These are phyloP conservation scores for Saccharomycopsis schoenii DNA, from an alignment of 805 yeast species.

Conservation along the genomic window DNA sequence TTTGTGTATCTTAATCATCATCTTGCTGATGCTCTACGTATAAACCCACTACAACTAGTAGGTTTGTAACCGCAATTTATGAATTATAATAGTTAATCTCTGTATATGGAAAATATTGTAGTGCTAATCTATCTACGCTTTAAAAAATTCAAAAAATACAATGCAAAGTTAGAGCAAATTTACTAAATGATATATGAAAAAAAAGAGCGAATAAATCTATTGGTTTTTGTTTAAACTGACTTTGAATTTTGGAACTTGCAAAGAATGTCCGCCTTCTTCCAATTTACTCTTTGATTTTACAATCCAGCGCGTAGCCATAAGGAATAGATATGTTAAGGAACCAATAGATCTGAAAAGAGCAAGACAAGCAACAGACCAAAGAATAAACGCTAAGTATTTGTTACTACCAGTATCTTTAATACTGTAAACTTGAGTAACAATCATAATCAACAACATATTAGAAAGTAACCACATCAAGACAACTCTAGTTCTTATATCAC, in stretches of 20 bases:
- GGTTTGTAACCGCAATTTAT: no score
- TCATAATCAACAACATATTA: constrained; percentile 74
- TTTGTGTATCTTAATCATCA: neutral
- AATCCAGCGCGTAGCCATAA: constrained; percentile 30
- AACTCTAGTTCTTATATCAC: constrained; percentile 89
- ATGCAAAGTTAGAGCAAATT: neutral
- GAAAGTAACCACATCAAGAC: constrained; percentile 91
- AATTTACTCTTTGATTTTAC: constrained; percentile 32
- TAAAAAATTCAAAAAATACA: neutral
- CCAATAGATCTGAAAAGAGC: constrained; percentile 79
- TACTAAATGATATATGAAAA: neutral
- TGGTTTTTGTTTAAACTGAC: constrained; percentile 9
- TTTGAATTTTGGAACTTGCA: constrained; percentile 16
- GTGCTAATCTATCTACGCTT: no score
- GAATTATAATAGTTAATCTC: no score
- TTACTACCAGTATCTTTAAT: constrained; percentile 59
- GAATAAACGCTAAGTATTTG: constrained; percentile 68
- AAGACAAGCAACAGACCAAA: constrained; percentile 87
- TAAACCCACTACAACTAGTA: no score
- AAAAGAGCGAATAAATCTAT: neutral
- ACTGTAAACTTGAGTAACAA: constrained; percentile 73
- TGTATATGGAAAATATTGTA: no score
- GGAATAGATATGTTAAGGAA: constrained; percentile 54
- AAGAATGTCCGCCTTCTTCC: constrained; percentile 26
- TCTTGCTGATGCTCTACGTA: neutral